These are phyloP conservation scores for Penicillium italicum DNA, from an alignment of 2,329 filamentous ascomycete species.

Conservation along the genomic window DNA sequence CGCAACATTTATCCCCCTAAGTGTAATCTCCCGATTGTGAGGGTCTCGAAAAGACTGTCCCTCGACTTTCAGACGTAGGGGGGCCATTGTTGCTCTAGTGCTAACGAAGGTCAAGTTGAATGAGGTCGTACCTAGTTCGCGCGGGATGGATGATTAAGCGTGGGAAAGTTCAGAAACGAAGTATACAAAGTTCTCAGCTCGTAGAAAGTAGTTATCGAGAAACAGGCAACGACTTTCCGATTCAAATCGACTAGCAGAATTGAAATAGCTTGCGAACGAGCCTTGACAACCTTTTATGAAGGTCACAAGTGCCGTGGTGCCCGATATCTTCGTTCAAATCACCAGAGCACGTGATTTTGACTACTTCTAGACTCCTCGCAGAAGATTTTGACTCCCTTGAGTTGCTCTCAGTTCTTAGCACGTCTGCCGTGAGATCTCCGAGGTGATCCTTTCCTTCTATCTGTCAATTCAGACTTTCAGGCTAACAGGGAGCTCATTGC, in stretches of 20 bases:
- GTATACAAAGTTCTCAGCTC: not conserved
- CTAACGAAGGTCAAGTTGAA: not conserved
- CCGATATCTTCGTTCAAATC: not conserved
- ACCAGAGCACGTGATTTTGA: not conserved
- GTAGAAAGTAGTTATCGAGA: not conserved
- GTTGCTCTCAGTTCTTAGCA: not conserved
- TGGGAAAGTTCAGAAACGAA: not conserved
- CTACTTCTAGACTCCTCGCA: not conserved
- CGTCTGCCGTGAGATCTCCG: not conserved
- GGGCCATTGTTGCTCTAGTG: constrained; percentile 55
- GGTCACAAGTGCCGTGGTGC: not conserved
- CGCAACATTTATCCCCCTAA: constrained; percentile 92
- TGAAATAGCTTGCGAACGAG: not conserved
- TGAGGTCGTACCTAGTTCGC: not conserved
- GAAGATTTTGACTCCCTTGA: not conserved
- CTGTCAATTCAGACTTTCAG: not conserved
- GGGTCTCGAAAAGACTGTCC: constrained; percentile 78
- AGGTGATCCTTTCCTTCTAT: not conserved
- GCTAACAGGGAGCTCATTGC: not conserved
- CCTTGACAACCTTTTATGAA: not conserved
- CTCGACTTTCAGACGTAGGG: constrained; percentile 76
- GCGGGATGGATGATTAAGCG: not conserved
- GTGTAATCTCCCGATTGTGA: constrained; percentile 76
- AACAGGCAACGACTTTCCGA: not conserved
- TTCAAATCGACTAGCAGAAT: not conserved